Conservation (phyloP, 306 rosid genomes). For the Potentilla sterilis region DNA sequence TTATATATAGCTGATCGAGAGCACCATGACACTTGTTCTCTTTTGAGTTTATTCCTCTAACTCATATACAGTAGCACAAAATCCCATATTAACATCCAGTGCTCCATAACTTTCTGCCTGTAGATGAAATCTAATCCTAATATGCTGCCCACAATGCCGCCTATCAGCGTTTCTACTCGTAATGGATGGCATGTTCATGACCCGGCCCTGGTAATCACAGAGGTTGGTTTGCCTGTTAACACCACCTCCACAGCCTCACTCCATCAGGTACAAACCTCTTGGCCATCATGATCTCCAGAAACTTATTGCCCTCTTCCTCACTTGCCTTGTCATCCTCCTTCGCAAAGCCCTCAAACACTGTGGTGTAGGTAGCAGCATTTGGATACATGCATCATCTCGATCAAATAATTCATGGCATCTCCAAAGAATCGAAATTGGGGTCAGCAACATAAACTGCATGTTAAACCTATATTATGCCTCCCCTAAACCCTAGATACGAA, state of each 20-base stretch:
- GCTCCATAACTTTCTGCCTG: background rate
- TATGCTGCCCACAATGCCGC: background rate
- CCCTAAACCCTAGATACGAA: too few species aligned
- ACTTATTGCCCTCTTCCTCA: conserved; percentile 43
- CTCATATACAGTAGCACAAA: background rate
- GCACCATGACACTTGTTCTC: too few species aligned
- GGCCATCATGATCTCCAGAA: conserved; percentile 45
- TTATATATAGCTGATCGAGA: too few species aligned
- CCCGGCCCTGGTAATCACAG: background rate
- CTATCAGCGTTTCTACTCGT: too few species aligned
- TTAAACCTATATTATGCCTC: too few species aligned
- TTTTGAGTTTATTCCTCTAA: too few species aligned
- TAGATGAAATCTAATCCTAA: background rate
- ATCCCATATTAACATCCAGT: background rate
- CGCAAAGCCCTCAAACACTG: conserved; percentile 51
- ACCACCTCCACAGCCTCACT: conserved; percentile 44
- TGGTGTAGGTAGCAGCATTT: conserved; percentile 49
- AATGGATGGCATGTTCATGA: background rate
- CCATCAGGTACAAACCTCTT: conserved; percentile 58
- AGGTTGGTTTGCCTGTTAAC: conserved; percentile 16
- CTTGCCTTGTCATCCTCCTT: conserved; percentile 25
- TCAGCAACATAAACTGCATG: conserved; percentile 3
- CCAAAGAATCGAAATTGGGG: conserved; percentile 26
- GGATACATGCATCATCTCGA: conserved; percentile 73
- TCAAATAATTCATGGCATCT: conserved; percentile 47